phyloP scores from a whole-genome alignment of 1,139 yeast species.

The Hyphopichia khmerensis region DNA sequence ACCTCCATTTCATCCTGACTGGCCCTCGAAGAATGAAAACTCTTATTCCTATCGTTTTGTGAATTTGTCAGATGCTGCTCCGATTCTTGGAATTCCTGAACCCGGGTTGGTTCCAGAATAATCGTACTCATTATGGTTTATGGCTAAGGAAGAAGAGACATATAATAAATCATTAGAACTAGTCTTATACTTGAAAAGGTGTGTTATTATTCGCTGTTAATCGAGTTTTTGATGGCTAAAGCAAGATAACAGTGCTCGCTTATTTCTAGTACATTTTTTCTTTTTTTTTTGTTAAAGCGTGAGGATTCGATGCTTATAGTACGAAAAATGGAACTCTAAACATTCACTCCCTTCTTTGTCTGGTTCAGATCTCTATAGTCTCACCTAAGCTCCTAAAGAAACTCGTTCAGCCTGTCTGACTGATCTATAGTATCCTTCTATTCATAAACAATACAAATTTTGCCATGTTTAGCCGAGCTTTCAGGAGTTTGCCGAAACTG shows the following conservation, averaged over 20 bases:
- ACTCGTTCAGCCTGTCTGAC: no score
- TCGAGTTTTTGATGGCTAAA: neutral
- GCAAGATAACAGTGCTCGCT: neutral
- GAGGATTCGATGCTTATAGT: neutral
- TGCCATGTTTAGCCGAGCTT: constrained; percentile 2
- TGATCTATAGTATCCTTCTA: no score
- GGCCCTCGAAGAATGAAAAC: no score
- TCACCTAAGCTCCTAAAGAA: no score
- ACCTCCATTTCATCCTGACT: neutral
- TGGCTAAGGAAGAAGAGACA: neutral
- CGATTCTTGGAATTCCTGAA: neutral
- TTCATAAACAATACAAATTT: no score
- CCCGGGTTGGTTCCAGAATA: neutral
- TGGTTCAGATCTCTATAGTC: no score
- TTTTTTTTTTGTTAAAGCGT: neutral
- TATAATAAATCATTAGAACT: neutral
- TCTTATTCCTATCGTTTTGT: neutral
- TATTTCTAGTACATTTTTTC: neutral
- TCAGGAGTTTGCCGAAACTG: neutral
- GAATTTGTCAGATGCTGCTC: neutral
- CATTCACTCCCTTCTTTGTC: no score
- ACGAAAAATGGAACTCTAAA: no score
- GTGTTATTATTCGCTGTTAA: no score
- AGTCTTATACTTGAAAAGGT: neutral
- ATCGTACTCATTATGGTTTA: neutral